Conservation (phyloP, 805 yeast species). For the Jamesozyma spencerorum region DNA sequence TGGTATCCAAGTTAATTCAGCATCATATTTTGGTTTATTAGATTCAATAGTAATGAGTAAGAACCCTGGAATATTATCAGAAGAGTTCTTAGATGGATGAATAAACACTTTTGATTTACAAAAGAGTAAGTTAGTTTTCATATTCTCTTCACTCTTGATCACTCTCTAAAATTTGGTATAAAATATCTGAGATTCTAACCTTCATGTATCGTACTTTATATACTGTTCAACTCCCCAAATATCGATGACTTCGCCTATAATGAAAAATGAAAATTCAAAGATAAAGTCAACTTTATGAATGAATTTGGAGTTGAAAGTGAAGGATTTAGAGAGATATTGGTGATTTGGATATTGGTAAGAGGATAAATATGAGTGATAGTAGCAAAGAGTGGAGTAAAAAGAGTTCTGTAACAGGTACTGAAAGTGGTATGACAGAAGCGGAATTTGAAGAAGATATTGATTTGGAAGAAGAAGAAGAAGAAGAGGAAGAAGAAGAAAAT, state of each 20-base stretch:
- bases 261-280: no score
- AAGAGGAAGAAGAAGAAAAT: slow-evolving; percentile 27
- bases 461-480: slow-evolving; percentile 8
- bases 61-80: slow-evolving; percentile 75
- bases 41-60: slow-evolving; percentile 51
- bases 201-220: no score
- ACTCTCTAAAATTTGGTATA: not conserved
- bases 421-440: no score
- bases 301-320: not conserved
- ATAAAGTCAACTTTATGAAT: no score
- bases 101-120: slow-evolving; percentile 66
- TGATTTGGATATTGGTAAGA: no score
- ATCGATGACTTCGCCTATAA: no score
- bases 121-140: slow-evolving; percentile 25
- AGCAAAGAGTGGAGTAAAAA: no score
- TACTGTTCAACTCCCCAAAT: not conserved
- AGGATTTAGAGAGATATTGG: no score
- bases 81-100: slow-evolving; percentile 67
- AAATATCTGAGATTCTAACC: not conserved
- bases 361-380: no score
- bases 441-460: no score
- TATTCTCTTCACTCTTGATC: no score
- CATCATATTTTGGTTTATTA: slow-evolving; percentile 36
- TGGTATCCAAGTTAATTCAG: slow-evolving; percentile 21
- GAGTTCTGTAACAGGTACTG: no score